Percentiles rank a stretch among this genome's conserved stretches.
These are phyloP conservation scores for Nakazawaea peltata DNA, from an alignment of 805 yeast species.

Conservation along the genomic window DNA sequence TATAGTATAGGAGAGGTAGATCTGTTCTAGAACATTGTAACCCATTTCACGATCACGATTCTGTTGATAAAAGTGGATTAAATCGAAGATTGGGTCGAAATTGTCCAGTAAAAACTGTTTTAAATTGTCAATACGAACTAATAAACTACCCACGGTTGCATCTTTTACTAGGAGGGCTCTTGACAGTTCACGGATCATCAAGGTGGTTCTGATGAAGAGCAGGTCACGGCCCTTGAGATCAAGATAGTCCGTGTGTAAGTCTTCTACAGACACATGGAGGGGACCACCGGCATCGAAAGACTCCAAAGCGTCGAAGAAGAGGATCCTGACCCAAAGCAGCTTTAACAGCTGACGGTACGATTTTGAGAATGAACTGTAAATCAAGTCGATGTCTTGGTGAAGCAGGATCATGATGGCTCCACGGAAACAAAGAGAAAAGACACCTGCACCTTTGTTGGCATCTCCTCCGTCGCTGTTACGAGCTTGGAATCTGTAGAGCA, in stretches of 20 bases:
- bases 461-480: constrained; percentile 11
- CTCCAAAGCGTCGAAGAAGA: constrained; percentile 2
- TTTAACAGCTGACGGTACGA: background rate
- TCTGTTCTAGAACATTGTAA: background rate
- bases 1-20: background rate
- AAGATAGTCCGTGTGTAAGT: background rate
- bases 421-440: background rate
- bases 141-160: background rate
- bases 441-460: constrained; percentile 1
- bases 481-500: background rate
- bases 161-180: background rate
- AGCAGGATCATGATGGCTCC: constrained; percentile 2
- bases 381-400: constrained; percentile 7
- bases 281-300: constrained; percentile 6
- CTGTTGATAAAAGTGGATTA: background rate
- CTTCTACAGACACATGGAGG: constrained; percentile 1
- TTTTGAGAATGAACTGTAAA: background rate
- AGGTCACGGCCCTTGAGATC: background rate
- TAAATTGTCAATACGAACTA: constrained; percentile 22
- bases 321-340: constrained; percentile 1
- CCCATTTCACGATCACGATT: background rate
- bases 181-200: background rate
- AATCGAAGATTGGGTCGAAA: constrained; percentile 21
- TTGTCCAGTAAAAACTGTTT: constrained; percentile 21
- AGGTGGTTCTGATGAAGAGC: background rate